Evolutionary conservation across 805 yeast species (phyloP).

Genomic region (Myxozyma lipomycoides): DNA sequence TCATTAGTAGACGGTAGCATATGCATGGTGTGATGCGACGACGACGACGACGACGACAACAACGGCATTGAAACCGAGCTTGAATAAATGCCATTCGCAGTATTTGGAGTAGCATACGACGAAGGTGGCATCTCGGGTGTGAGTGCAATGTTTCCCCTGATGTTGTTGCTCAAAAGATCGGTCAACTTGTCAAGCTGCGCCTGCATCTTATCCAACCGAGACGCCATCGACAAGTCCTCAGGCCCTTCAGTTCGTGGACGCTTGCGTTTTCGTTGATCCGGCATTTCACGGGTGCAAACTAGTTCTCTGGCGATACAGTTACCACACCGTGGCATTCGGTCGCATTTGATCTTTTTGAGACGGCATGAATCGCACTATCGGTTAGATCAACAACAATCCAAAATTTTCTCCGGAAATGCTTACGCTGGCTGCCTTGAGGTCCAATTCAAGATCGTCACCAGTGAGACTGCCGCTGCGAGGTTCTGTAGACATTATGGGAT

Average conservation of each 20-base stretch:
- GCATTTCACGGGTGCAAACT: slow-evolving; percentile 10
- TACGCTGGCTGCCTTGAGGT: no score
- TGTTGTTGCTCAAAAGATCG: not conserved
- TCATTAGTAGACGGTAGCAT: not conserved
- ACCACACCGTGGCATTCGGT: slow-evolving; percentile 10
- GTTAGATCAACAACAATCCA: not conserved
- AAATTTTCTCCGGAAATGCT: no score
- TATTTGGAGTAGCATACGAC: not conserved
- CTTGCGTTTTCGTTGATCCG: slow-evolving; percentile 19
- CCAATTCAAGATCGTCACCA: no score
- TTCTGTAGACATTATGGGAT: no score
- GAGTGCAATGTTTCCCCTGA: not conserved
- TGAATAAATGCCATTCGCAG: not conserved
- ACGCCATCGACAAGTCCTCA: not conserved
- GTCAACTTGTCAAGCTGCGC: slow-evolving; percentile 13
- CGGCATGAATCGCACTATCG: slow-evolving; percentile 20
- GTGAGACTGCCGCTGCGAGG: no score
- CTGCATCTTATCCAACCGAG: slow-evolving; percentile 18
- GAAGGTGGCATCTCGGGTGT: not conserved
- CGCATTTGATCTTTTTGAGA: slow-evolving; percentile 20
- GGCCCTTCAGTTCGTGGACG: not conserved
- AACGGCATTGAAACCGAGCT: not conserved
- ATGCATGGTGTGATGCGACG: no score
- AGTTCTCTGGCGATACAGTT: slow-evolving; percentile 4
- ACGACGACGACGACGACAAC: not conserved